Evolutionary conservation across 495 filamentous ascomycete genomes (phyloP), one percentile per base, ranked within the genome.

Genomic region (Eremomyces bilateralis): DNA sequence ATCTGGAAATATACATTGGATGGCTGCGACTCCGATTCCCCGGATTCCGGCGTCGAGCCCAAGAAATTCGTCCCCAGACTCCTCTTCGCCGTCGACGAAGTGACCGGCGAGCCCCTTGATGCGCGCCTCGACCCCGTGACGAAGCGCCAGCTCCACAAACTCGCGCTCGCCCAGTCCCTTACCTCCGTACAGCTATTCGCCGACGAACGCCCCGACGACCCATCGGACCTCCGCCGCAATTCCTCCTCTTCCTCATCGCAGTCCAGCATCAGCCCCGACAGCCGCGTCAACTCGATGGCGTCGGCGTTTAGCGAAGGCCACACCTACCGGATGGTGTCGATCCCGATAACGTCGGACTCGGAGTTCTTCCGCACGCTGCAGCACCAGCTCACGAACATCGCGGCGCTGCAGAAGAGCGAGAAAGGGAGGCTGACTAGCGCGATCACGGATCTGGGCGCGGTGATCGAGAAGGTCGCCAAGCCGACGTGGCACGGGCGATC

Each of bases 361-460:
- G 64, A 73, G 36, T 83, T 83, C 50, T 81, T 81, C 48, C 51
- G 60, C 25, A 62, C 68, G 5, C 59, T 83, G 16, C 61, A 69
- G 37, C 56, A 53, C 21, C 70, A 79, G 35, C 59, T 83, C 16
- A 56, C 57, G 13, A 60, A 60, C 25, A 54, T 82, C 16, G 72
- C 71, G 38, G 47, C 46, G 5, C 52, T 81, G 13, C 71, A 80
- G 39, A 53, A 49, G 25, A 43, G 56, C 30, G 71, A 80, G 44
- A 55, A 69, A 38, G 43, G 54, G 22, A 52, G 58, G 31, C 57
- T 81, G 42, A 61, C 58, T 28, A 43, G 45, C 8, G 53, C 69
- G 31, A 69, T 81, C 34, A 42, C 48, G 27, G 40, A 49, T 5
- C 53, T 83, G 2, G 69, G 72, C 1, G 50, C 57, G 10, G 56